Evolutionary conservation across 345 rosid species (phyloP).

Genomic region (Eucalyptus tenuipes): DNA sequence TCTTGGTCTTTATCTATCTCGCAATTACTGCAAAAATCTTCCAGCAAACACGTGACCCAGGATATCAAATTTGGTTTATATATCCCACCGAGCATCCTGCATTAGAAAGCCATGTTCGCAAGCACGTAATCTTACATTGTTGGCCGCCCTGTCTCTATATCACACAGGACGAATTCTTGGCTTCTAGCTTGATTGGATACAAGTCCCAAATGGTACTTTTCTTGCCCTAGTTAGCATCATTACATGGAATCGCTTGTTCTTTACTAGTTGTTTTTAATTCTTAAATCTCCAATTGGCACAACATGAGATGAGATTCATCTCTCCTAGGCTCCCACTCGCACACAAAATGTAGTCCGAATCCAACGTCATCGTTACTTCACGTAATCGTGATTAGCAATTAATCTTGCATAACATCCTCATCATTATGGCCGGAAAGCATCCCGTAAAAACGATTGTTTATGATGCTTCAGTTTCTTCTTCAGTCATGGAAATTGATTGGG

Average conservation of each 20-base stretch:
- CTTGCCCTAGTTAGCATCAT: background rate
- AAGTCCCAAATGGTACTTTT: background rate
- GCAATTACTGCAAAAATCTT: too few species aligned
- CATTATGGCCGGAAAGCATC: background rate
- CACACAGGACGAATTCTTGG: background rate
- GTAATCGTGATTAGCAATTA: background rate
- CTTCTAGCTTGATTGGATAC: background rate
- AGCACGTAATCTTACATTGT: background rate
- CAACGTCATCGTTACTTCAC: background rate
- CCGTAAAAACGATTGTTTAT: background rate
- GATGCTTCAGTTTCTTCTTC: background rate
- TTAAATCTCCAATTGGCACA: too few species aligned
- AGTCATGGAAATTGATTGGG: too few species aligned
- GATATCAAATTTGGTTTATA: background rate
- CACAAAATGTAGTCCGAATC: background rate
- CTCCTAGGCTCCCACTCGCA: background rate
- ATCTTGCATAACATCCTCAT: background rate
- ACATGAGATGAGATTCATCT: background rate
- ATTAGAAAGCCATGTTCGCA: background rate
- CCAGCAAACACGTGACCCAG: background rate
- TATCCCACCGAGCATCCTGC: background rate
- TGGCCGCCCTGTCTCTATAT: background rate
- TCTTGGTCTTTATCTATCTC: background rate
- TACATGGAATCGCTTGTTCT: background rate
- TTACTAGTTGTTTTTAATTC: too few species aligned